Conservation (phyloP, 2,329 filamentous ascomycete genomes). For the Chaetomiaceae sp. region DNA sequence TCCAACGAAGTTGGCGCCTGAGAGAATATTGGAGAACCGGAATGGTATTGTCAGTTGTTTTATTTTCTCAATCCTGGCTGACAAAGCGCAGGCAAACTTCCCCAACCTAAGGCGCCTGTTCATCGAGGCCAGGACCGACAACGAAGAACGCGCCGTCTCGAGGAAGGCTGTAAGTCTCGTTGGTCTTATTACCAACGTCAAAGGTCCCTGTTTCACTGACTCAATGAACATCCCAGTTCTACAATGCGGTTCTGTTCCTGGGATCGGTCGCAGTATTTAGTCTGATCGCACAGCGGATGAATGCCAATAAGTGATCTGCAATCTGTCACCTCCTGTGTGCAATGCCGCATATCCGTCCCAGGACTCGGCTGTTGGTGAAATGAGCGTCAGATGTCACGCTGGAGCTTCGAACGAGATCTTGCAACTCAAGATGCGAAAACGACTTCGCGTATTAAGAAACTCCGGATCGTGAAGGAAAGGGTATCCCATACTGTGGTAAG, state of each 20-base stretch:
- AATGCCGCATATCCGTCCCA: background rate
- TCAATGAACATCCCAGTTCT: constrained; percentile 68
- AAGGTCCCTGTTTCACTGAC: constrained; percentile 14
- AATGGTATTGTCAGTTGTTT: background rate
- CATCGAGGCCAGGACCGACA: constrained; percentile 86
- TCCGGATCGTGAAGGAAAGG: background rate
- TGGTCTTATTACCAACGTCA: background rate
- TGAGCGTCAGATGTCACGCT: no score
- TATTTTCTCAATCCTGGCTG: background rate
- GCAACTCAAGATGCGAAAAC: no score
- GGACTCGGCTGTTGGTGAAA: no score
- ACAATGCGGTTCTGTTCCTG: constrained; percentile 95
- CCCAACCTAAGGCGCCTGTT: constrained; percentile 95
- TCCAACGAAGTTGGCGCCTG: no score
- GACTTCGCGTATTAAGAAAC: no score
- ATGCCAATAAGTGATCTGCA: constrained; percentile 34
- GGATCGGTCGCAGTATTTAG: constrained; percentile 94
- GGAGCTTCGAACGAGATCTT: no score
- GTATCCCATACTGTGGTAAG: background rate
- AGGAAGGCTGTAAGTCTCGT: constrained; percentile 68
- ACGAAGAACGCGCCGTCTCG: constrained; percentile 91
- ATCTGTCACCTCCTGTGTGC: background rate
- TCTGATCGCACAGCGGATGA: constrained; percentile 82
- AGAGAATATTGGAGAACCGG: no score
- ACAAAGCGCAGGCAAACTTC: constrained; percentile 56